Base-by-base conservation (phyloP, 2,329 filamentous ascomycete species). In the Cercospora sp. region DNA sequence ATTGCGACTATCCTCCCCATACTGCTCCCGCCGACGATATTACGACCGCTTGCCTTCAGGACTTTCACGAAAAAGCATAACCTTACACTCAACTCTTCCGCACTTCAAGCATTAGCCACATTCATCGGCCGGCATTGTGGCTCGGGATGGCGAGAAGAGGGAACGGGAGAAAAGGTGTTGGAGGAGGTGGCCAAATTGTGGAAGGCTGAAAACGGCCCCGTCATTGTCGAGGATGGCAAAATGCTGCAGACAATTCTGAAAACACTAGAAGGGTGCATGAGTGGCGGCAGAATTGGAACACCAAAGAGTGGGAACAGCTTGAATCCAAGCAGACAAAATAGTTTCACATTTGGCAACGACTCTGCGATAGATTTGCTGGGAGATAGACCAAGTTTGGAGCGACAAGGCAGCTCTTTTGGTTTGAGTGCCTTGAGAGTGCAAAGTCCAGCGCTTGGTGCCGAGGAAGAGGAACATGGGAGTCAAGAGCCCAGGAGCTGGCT, bases 61-160 rank as follows among this genome's bases (percentile, higher is more conserved):
- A 96, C 92, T 0, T 96, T 99, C 73, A 99, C 95, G 1, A 97
- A 97, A 80, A 99, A 98, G 77, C 93, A 99, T 81, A 96, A 94
- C 74, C 84, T 99, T 65, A 98, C 94, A 0, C 87, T 99, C 63
- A 94, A 92, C 7, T 95, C 94, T 0, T 89, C 93, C 0, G 93
- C 95, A 0, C 83, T 99, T 5, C 90, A 94, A 78, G 88, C 91
- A 58, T 85, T 99, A 33, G 94, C 95, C 20, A 86, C 87, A 1
- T 99, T 99, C 79, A 91, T 99, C 63, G 96, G 95, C 10, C 90
- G 92, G 73, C 91, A 97, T 79, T 99, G 95, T 79, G 95, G 95
- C 36, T 94, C 94, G 66, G 93, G 90, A 89, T 99, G 95, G 95
- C 88, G 94, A 75, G 94, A 98, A 81, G 93, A 96, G 78, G 94